Evolutionary conservation across 805 yeast species (phyloP).

Genomic region (Kazachstania martiniae): DNA sequence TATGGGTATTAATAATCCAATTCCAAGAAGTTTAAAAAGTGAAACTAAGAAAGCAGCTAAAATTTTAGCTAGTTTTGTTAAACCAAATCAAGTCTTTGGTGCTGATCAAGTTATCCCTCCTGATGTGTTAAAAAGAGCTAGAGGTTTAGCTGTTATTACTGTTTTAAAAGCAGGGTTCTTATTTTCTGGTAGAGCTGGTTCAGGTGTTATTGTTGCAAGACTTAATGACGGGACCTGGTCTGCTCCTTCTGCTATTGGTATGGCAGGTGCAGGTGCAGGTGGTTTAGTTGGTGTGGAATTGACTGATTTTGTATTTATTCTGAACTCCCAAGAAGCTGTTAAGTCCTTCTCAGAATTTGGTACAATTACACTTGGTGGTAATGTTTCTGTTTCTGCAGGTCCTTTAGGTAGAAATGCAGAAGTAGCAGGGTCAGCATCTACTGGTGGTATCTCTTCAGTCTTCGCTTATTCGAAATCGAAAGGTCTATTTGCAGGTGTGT

Average conservation of each 20-base stretch:
- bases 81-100: constrained; percentile 89
- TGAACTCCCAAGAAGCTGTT: constrained; percentile 81
- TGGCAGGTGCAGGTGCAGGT: constrained; percentile 99
- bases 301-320: constrained; percentile 90
- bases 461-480: constrained; percentile 92
- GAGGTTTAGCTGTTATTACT: constrained; percentile 84
- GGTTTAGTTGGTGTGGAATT: constrained; percentile 95
- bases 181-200: constrained; percentile 95
- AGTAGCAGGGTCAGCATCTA: constrained; percentile 90
- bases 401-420: constrained; percentile 96
- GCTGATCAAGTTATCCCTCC: constrained; percentile 88
- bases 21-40: constrained; percentile 79
- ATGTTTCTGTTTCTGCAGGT: constrained; percentile 92
- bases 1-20: constrained; percentile 87
- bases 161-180: constrained; percentile 95
- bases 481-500: constrained; percentile 95
- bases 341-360: constrained; percentile 91
- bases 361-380: constrained; percentile 89
- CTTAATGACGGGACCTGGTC: constrained; percentile 96
- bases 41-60: constrained; percentile 94
- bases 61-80: constrained; percentile 76
- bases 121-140: constrained; percentile 73
- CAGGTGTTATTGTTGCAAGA: constrained; percentile 90
- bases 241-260: constrained; percentile 88
- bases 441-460: constrained; percentile 78